phyloP scores from a whole-genome alignment of 106 monocot genomes.

The Dendrobium catenatum region DNA sequence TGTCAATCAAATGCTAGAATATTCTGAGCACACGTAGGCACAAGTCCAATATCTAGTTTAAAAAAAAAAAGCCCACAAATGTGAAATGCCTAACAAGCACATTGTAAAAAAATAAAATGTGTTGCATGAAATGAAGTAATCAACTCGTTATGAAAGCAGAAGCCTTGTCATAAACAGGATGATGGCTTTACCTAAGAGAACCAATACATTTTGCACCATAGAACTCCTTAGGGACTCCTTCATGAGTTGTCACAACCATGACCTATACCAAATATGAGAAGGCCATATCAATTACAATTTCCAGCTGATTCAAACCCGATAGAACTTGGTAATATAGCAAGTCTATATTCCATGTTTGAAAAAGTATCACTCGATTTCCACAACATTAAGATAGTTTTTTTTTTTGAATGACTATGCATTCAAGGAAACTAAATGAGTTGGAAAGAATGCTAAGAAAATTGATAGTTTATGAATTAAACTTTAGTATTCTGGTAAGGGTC shows the following conservation, averaged over 20 bases:
- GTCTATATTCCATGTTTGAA: background rate
- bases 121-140: background rate
- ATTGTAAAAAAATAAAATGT: background rate
- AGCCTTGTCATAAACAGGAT: background rate
- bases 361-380: background rate
- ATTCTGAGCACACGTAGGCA: background rate
- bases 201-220: constrained; percentile 88
- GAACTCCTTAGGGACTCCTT: constrained; percentile 81
- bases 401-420: no score
- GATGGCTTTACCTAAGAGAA: constrained; percentile 67
- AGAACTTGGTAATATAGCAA: background rate
- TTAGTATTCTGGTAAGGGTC: no score
- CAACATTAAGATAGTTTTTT: background rate
- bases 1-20: background rate
- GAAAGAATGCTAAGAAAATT: no score
- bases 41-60: background rate
- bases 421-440: no score
- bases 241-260: constrained; percentile 74
- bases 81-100: background rate
- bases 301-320: background rate
- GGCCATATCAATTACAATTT: background rate
- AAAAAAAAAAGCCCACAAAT: background rate
- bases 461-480: no score
- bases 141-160: background rate
- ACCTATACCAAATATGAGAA: constrained; percentile 35